These are phyloP conservation scores for Thoreauomyces humboldtii DNA, from an alignment of 192 early-diverging fungal genomes.

Conservation along the genomic window DNA sequence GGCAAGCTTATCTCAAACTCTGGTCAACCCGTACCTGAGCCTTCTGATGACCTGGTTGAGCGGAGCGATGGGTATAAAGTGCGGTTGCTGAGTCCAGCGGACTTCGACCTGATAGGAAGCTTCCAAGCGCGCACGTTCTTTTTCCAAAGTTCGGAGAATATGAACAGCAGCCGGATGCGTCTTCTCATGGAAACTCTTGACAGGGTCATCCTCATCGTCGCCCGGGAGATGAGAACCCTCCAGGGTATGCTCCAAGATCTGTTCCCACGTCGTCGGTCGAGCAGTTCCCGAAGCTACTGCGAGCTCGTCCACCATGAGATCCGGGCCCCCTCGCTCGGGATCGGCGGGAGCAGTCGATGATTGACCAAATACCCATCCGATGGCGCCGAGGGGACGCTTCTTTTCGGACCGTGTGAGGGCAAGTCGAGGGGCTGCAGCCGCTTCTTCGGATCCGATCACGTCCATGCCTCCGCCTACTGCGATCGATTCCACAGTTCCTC, in stretches of 20 bases:
- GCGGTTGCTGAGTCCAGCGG: constrained; percentile 10
- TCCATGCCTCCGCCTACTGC: constrained; percentile 31
- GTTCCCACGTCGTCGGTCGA: constrained; percentile 3
- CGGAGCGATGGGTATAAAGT: constrained; percentile 24
- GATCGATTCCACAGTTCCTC: constrained; percentile 3
- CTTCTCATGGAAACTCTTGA: constrained; percentile 17
- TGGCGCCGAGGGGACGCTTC: background rate
- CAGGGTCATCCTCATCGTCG: background rate
- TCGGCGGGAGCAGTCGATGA: background rate
- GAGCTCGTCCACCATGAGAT: too few species aligned
- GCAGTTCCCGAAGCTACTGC: too few species aligned
- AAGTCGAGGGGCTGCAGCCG: constrained; percentile 10
- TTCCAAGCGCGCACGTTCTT: constrained; percentile 28
- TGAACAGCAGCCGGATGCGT: constrained; percentile 25
- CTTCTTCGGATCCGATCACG: constrained; percentile 29
- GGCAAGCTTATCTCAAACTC: background rate
- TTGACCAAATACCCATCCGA: constrained; percentile 7
- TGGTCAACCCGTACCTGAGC: constrained; percentile 11
- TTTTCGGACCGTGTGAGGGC: background rate
- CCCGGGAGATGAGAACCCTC: background rate
- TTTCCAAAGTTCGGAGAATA: constrained; percentile 27
- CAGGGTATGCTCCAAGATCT: constrained; percentile 1
- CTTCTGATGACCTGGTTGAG: constrained; percentile 25
- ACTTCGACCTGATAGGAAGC: constrained; percentile 30
- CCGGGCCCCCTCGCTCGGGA: too few species aligned